phyloP scores from a whole-genome alignment of 2,329 filamentous ascomycete genomes.

The Fusarium irregulare region DNA sequence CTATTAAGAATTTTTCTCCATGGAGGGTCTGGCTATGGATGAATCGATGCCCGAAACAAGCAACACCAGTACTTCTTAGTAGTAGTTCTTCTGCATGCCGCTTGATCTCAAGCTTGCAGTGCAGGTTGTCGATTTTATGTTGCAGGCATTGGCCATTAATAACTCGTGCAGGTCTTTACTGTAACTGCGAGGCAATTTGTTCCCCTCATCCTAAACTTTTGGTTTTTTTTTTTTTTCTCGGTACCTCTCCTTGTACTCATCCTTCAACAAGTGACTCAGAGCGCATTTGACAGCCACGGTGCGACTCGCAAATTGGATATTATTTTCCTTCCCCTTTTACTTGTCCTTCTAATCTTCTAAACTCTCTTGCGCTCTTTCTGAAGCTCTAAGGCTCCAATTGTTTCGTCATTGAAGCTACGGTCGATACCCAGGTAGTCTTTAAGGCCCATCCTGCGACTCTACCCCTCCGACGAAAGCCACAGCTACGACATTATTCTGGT shows the following conservation, averaged over 20 bases:
- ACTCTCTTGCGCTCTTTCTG: not conserved
- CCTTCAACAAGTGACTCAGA: slow-evolving; percentile 8
- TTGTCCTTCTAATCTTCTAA: not conserved
- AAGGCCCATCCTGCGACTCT: slow-evolving; percentile 4
- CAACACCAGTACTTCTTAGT: slow-evolving; percentile 20
- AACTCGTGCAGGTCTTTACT: slow-evolving; percentile 32
- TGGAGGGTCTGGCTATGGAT: not conserved
- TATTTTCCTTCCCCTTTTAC: not conserved
- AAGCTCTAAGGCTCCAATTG: not conserved
- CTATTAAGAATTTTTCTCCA: slow-evolving; percentile 44
- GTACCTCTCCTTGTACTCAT: not conserved
- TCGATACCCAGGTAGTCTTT: not conserved
- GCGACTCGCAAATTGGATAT: not conserved
- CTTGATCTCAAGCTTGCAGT: slow-evolving; percentile 30
- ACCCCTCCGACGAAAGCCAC: slow-evolving; percentile 8
- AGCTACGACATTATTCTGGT: slow-evolving; percentile 10
- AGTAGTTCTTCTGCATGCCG: slow-evolving; percentile 11
- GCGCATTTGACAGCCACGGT: not conserved
- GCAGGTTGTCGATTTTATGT: slow-evolving; percentile 35
- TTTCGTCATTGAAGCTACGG: not conserved
- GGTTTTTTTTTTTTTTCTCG: not conserved
- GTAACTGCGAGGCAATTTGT: slow-evolving; percentile 35
- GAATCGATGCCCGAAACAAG: slow-evolving; percentile 14
- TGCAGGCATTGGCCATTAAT: slow-evolving; percentile 21
- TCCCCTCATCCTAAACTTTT: not conserved